Percentiles rank a stretch among this genome's conserved stretches.
Evolutionary conservation across 2,329 filamentous ascomycete species (phyloP).

Genomic region (Lomentospora prolificans): DNA sequence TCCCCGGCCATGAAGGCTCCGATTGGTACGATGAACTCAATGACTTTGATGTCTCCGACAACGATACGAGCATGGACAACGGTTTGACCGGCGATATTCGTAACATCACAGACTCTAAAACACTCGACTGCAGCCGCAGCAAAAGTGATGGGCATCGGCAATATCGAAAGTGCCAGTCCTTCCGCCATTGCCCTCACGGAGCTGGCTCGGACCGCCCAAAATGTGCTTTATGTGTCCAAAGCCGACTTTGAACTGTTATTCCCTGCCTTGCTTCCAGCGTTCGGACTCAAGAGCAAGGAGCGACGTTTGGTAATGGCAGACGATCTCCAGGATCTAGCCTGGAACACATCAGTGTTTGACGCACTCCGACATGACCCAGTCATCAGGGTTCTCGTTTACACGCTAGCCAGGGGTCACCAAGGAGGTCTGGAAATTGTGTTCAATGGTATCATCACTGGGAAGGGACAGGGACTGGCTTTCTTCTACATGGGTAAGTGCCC

Average conservation of each 20-base stretch:
- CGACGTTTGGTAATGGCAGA: neutral
- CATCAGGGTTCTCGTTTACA: neutral
- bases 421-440: no score
- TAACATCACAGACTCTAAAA: neutral
- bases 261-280: neutral
- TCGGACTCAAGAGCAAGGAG: neutral
- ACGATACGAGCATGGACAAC: neutral
- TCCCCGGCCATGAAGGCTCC: no score
- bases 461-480: no score
- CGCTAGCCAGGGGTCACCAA: neutral
- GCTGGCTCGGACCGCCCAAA: neutral
- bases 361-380: neutral
- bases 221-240: neutral
- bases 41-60: neutral
- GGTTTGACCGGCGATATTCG: neutral
- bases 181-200: neutral
- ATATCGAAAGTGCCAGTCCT: neutral
- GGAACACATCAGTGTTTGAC: neutral
- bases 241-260: neutral
- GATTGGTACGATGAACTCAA: no score
- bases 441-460: no score
- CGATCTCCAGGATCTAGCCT: neutral
- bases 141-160: neutral
- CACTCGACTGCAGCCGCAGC: neutral
- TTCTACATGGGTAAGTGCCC: no score